phyloP scores from a whole-genome alignment of 2,329 filamentous ascomycete species.

The Xylariaceae sp. region DNA sequence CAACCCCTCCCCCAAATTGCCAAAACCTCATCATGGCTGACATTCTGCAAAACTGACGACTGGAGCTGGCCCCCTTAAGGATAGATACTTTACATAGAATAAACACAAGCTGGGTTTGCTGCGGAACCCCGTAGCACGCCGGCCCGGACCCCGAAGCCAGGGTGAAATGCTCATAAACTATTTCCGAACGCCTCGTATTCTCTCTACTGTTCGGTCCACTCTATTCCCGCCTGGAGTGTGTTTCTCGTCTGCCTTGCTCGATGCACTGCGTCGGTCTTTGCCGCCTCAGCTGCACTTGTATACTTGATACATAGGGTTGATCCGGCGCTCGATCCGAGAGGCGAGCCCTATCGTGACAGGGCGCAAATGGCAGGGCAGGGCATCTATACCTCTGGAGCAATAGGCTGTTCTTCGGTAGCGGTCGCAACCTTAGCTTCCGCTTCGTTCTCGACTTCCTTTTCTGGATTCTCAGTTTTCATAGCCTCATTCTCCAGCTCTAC shows the following conservation, averaged over 20 bases:
- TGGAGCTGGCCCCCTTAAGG: slow-evolving; percentile 11
- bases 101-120: slow-evolving; percentile 13
- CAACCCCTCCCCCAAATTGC: too few species aligned
- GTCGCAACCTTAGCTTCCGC: slow-evolving; percentile 29
- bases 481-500: slow-evolving; percentile 26
- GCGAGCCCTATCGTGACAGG: background rate
- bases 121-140: slow-evolving; percentile 8
- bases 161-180: slow-evolving; percentile 10
- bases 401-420: slow-evolving; percentile 13
- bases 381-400: slow-evolving; percentile 28
- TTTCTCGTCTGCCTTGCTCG: slow-evolving; percentile 3
- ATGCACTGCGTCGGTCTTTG: slow-evolving; percentile 22
- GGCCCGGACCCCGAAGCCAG: slow-evolving; percentile 3
- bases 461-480: slow-evolving; percentile 12
- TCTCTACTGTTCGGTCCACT: slow-evolving; percentile 1
- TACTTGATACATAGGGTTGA: too few species aligned
- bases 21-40: too few species aligned
- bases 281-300: slow-evolving; percentile 20
- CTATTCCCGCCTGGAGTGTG: too few species aligned
- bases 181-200: slow-evolving; percentile 13
- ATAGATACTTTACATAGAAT: slow-evolving; percentile 26
- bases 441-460: slow-evolving; percentile 33
- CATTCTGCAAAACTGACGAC: background rate
- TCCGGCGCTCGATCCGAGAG: too few species aligned
- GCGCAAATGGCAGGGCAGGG: too few species aligned